Percentiles rank a stretch among this genome's conserved stretches.
Conservation (phyloP, 2,329 filamentous ascomycete genomes). For the Aspergillus vadensis region DNA sequence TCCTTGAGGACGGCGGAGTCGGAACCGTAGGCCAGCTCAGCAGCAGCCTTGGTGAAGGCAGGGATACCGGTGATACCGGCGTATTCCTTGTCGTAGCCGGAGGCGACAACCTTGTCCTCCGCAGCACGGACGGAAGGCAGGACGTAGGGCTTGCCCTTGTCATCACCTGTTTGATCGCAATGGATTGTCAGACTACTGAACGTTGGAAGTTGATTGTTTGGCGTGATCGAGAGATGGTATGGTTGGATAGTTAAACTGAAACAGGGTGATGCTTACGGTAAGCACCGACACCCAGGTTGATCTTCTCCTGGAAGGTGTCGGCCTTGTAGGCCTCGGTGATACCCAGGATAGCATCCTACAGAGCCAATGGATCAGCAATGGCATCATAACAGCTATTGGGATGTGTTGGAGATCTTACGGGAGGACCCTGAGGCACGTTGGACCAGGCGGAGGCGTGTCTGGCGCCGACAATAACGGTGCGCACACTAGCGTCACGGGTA, state of each 20-base stretch:
- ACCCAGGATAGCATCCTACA: slow-evolving; percentile 51
- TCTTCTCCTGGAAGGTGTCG: slow-evolving; percentile 90
- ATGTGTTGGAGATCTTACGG: slow-evolving; percentile 62
- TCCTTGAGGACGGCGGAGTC: slow-evolving; percentile 74
- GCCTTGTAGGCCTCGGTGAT: slow-evolving; percentile 99
- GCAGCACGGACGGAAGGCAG: slow-evolving; percentile 89
- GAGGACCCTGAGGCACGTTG: slow-evolving; percentile 89
- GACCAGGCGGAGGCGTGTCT: slow-evolving; percentile 82
- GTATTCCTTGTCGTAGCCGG: slow-evolving; percentile 92
- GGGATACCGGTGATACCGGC: slow-evolving; percentile 95
- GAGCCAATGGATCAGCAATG: slow-evolving; percentile 29
- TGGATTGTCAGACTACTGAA: background rate
- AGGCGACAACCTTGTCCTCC: slow-evolving; percentile 80
- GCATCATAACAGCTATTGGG: slow-evolving; percentile 9
- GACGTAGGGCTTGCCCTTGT: slow-evolving; percentile 96
- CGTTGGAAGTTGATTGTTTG: background rate
- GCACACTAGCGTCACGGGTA: slow-evolving; percentile 42
- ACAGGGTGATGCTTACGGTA: slow-evolving; percentile 64
- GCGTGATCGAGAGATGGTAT: background rate
- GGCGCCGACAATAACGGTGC: slow-evolving; percentile 46
- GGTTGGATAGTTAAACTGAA: background rate
- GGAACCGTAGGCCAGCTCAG: slow-evolving; percentile 83
- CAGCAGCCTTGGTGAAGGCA: slow-evolving; percentile 89
- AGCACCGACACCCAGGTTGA: slow-evolving; percentile 96
- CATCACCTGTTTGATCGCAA: slow-evolving; percentile 58